Conservation (phyloP, 768 basidiomycete species). For the Strobilomyces confusus region DNA sequence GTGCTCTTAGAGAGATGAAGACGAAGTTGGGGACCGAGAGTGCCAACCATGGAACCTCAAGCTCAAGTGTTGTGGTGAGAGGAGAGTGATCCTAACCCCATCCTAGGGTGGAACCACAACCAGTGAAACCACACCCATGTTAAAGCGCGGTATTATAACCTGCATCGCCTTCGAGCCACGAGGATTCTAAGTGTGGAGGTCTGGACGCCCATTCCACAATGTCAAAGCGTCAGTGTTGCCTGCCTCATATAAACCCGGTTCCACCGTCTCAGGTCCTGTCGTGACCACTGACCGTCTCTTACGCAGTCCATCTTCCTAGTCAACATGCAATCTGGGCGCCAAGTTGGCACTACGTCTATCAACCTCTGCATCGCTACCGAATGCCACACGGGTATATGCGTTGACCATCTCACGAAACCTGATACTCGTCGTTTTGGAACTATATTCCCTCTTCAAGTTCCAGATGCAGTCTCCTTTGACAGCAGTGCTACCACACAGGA, state of each 20-base stretch:
- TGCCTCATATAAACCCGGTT: conserved; percentile 16
- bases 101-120: no score
- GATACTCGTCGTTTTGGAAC: conserved; percentile 28
- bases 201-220: conserved; percentile 9
- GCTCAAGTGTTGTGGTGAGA: no score
- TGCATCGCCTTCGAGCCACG: conserved; percentile 17
- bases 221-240: conserved; percentile 23
- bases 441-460: conserved; percentile 17
- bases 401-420: not conserved
- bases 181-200: conserved; percentile 9
- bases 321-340: conserved; percentile 10
- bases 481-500: conserved; percentile 9
- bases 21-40: no score
- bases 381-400: not conserved
- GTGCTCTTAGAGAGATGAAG: no score
- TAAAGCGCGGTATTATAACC: conserved; percentile 3
- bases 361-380: conserved; percentile 3
- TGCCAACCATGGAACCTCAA: no score
- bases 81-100: no score
- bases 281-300: conserved; percentile 4
- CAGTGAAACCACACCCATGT: no score
- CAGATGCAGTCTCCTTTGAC: conserved; percentile 2
- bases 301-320: not conserved
- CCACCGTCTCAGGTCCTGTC: not conserved
- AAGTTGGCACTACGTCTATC: not conserved